A percentile compares a stretch with the other conserved stretches of the same genome.
These are phyloP conservation scores for Scheffersomyces ergatensis DNA, from an alignment of 805 yeast genomes.

Conservation along the genomic window DNA sequence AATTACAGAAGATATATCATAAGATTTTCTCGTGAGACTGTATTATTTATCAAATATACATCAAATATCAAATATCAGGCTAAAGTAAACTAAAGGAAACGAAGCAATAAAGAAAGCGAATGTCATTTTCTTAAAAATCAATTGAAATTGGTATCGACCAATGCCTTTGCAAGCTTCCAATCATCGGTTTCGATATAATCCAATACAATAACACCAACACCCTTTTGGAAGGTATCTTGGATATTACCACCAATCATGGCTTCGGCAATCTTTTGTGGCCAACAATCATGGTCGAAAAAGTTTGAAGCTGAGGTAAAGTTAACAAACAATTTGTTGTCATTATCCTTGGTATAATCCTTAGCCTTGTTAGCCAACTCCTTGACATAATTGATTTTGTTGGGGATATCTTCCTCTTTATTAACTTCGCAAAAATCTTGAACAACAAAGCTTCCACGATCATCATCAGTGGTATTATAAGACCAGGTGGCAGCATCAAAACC, in stretches of 20 bases:
- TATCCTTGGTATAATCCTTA: slow-evolving; percentile 42
- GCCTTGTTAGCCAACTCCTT: slow-evolving; percentile 56
- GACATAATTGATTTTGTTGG: slow-evolving; percentile 56
- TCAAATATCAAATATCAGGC: too few species aligned
- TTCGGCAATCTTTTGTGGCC: slow-evolving; percentile 69
- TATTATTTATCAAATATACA: too few species aligned
- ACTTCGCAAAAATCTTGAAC: slow-evolving; percentile 79
- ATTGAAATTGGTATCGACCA: slow-evolving; percentile 55
- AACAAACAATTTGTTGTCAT: slow-evolving; percentile 55
- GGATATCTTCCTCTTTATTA: slow-evolving; percentile 47
- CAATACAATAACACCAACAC: slow-evolving; percentile 63
- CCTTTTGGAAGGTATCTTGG: slow-evolving; percentile 48
- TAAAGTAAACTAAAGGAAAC: too few species aligned
- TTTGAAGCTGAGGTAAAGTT: slow-evolving; percentile 76
- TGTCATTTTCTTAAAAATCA: too few species aligned
- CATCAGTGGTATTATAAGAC: slow-evolving; percentile 63
- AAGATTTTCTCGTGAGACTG: too few species aligned
- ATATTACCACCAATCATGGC: slow-evolving; percentile 45
- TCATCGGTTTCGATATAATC: slow-evolving; percentile 64
- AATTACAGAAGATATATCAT: too few species aligned
- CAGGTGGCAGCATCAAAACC: slow-evolving; percentile 72
- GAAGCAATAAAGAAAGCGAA: too few species aligned
- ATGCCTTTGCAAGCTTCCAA: slow-evolving; percentile 53
- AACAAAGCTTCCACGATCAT: slow-evolving; percentile 58
- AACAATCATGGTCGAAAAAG: slow-evolving; percentile 66